These are phyloP conservation scores for Schizochytrium sp. DNA, from an alignment of 108 stramenopile species.

Conservation along the genomic window DNA sequence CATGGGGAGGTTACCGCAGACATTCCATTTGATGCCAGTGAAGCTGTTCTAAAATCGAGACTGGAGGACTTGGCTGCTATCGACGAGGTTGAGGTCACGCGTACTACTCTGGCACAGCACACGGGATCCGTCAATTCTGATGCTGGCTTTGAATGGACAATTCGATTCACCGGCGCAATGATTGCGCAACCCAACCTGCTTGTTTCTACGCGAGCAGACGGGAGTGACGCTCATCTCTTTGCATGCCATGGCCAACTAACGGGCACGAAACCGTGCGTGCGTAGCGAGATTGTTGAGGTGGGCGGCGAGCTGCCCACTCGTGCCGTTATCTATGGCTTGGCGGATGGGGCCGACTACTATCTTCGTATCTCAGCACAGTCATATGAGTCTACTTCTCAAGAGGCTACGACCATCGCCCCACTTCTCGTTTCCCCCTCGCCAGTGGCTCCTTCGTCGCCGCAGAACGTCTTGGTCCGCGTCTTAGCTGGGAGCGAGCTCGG, in stretches of 20 bases:
- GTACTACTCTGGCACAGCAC: not conserved
- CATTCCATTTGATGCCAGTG: slow-evolving; percentile 30
- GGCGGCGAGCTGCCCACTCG: not conserved
- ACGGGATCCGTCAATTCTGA: not conserved
- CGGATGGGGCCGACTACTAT: not conserved
- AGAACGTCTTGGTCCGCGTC: not conserved
- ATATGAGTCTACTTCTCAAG: not conserved
- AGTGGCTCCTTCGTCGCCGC: not conserved
- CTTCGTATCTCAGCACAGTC: not conserved
- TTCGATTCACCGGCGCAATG: slow-evolving; percentile 10
- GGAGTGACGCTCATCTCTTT: slow-evolving; percentile 26
- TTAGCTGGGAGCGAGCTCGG: not conserved
- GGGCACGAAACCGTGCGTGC: not conserved
- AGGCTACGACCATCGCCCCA: not conserved
- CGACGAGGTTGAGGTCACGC: slow-evolving; percentile 36
- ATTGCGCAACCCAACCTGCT: slow-evolving; percentile 41
- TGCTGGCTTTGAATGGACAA: slow-evolving; percentile 23
- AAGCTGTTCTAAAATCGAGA: slow-evolving; percentile 27
- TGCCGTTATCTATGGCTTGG: not conserved
- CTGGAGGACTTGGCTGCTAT: slow-evolving; percentile 48
- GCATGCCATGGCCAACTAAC: not conserved
- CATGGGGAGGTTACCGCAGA: slow-evolving; percentile 31
- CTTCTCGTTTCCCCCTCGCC: not conserved
- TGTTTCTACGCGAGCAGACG: slow-evolving; percentile 36
- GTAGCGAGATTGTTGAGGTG: not conserved